A percentile compares a stretch with the other conserved stretches of the same genome.
Evolutionary conservation across 768 basidiomycete species (phyloP).

Genomic region (Agaricus sinodeliciosus): DNA sequence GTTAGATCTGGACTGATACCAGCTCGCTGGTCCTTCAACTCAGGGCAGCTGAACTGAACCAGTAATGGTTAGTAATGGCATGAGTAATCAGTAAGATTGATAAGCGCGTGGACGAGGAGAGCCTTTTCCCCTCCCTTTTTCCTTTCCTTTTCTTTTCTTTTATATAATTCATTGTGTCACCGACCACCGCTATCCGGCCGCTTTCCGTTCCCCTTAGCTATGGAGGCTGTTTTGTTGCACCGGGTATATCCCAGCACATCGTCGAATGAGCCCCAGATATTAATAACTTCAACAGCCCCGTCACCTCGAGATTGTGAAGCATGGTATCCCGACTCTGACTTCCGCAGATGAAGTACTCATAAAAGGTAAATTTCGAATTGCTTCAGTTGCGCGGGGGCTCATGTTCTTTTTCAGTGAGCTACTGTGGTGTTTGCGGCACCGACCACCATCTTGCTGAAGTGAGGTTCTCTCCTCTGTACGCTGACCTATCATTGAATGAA

Average conservation of each 20-base stretch:
- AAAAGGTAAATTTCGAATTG: constrained; percentile 34
- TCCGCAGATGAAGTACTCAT: constrained; percentile 46
- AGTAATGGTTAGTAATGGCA: too few species aligned
- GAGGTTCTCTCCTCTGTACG: constrained; percentile 17
- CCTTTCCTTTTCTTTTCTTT: too few species aligned
- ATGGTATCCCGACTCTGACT: constrained; percentile 45
- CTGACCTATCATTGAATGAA: constrained; percentile 7
- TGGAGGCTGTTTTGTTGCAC: constrained; percentile 9
- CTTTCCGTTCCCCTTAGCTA: not conserved
- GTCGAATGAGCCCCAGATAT: not conserved
- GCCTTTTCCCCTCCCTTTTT: too few species aligned
- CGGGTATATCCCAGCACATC: not conserved
- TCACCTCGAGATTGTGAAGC: constrained; percentile 45
- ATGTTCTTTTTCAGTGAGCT: constrained; percentile 22
- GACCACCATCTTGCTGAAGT: constrained; percentile 46
- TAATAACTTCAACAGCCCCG: constrained; percentile 29
- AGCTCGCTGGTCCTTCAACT: too few species aligned
- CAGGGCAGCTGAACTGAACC: too few species aligned
- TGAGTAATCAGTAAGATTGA: too few species aligned
- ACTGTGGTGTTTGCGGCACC: constrained; percentile 61
- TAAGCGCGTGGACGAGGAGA: too few species aligned
- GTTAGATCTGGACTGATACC: too few species aligned
- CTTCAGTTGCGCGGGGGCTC: not conserved
- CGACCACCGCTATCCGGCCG: too few species aligned
- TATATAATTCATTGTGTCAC: too few species aligned